phyloP scores from a whole-genome alignment of 441 rosid species.

The Manihot esculenta region DNA sequence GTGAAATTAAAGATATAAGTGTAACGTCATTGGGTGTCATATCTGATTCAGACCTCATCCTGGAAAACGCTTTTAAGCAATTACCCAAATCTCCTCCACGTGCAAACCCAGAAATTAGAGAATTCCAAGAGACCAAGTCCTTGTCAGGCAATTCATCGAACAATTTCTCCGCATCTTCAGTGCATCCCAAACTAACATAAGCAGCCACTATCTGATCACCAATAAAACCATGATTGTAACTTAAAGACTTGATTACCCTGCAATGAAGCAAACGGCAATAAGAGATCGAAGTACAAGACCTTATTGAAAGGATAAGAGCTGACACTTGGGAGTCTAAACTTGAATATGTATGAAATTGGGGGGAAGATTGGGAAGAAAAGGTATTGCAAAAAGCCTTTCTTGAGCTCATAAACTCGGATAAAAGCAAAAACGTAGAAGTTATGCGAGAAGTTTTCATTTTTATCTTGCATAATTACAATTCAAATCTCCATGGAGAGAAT shows the following conservation, averaged over 20 bases:
- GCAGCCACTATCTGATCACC: slow-evolving; percentile 59
- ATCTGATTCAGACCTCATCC: slow-evolving; percentile 37
- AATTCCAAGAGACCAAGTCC: slow-evolving; percentile 71
- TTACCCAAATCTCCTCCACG: slow-evolving; percentile 29
- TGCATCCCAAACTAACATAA: slow-evolving; percentile 39
- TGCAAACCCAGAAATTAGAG: slow-evolving; percentile 51
- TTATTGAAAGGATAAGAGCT: slow-evolving; percentile 37
- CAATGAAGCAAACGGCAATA: slow-evolving; percentile 42
- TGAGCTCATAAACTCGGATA: background rate
- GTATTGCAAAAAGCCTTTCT: slow-evolving; percentile 7
- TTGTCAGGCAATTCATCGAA: slow-evolving; percentile 64
- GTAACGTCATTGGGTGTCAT: slow-evolving; percentile 53
- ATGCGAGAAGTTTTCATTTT: slow-evolving; percentile 21
- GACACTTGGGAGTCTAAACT: slow-evolving; percentile 43
- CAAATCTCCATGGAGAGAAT: background rate
- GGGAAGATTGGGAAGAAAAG: slow-evolving; percentile 13
- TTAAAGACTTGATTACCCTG: slow-evolving; percentile 45
- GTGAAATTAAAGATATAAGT: slow-evolving; percentile 48
- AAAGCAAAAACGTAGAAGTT: background rate
- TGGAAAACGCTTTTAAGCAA: slow-evolving; percentile 40
- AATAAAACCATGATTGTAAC: slow-evolving; percentile 61
- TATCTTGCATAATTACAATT: slow-evolving; percentile 28
- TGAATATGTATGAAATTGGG: slow-evolving; percentile 19
- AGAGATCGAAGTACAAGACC: slow-evolving; percentile 39
- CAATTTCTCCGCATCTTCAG: slow-evolving; percentile 42